Evolutionary conservation across 2,329 filamentous ascomycete genomes (phyloP), one percentile per base, ranked within the genome.

Genomic region (Trichophyton simii): DNA sequence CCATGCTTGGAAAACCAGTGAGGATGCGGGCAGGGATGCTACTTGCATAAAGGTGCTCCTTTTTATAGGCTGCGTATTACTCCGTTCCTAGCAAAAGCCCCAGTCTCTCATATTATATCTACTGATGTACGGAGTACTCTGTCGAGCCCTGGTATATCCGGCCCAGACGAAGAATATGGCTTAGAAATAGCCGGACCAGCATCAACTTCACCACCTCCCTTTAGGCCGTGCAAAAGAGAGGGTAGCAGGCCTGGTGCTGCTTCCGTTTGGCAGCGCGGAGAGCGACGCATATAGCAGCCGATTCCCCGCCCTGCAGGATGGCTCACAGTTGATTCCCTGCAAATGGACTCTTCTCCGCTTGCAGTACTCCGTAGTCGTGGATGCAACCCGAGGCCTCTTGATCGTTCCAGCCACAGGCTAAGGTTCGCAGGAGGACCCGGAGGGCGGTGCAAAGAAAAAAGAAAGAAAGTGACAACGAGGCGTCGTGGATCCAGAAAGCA

Each of bases 361-460:
- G 9, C 34, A 38, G 34, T 18, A 18, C 18, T 18, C 18, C 18
- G 18, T 2, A 38, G 34, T 13, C 34, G 34, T 38, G 15, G 11
- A 28, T 20, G 9, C 48, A 15, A 7, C n/a, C 48, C 20, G 20
- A 36, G 34, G 28, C 50, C 1, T 11, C n/a, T 36, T 55, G 11
- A 18, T 18, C 52, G 52, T 55, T 55, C 52, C 52, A 55, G 52
- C 52, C 52, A 55, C 52, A 55, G 52, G 34, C 52, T 55, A 36
- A 36, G 41, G 52, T 55, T 55, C n/a, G 13, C 25, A 36, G 28
- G 9, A 36, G 34, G 50, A 25, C 28, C 50, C 50, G 34, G 52
- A 55, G 28, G 52, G 52, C 52, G 52, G 28, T 55, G 52, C 52
- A 55, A 36, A 55, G 1, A 28, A 15, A n/a, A 20, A 25, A 3